Evolutionary conservation across 139 green algal genomes (phyloP), one percentile per base, ranked within the genome.

Genomic region (Chlamydomonas sp.): DNA sequence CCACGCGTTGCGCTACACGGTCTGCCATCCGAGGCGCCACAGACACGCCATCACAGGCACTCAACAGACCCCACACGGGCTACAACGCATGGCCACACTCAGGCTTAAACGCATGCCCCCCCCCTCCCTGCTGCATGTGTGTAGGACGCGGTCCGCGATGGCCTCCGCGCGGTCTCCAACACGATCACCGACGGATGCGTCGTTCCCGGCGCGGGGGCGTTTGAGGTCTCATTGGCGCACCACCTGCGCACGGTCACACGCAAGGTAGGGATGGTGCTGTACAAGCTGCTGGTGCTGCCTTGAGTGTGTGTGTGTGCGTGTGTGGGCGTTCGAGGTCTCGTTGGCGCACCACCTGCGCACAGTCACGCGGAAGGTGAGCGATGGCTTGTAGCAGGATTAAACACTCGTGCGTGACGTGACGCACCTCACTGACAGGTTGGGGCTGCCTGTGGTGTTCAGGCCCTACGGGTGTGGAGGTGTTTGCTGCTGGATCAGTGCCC

Each of bases 101-200:
- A n/a, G n/a, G n/a, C n/a, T n/a, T n/a, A n/a, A n/a, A n/a, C n/a
- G n/a, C n/a, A n/a, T n/a, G n/a, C n/a, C n/a, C n/a, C n/a, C n/a
- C 43, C 43, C 16, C 43, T 54, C 13, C 43, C 16, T 54, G 65
- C 6, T 39, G 36, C 58, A 22, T 89, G 96, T 85, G 95, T 99
- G 76, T 99, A 98, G 88, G 95, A 99, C 60, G 95, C 95, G 4
- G 84, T 98, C 57, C 74, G 95, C 20, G 95, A 99, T 76, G 95
- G 95, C 20, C 85, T 99, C 31, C 80, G 95, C 13, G 88, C 92
- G 4, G 95, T 99, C 13, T 97, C 97, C 85, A 99, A 99, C 82
- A 79, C 81, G 1, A 63, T 98, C 22, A 88, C 97, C 30, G 95
- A 99, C 70, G 73, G 63, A 5, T 73, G 74, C 4, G 86, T 94